A percentile compares a stretch with the other conserved stretches of the same genome.
These are phyloP conservation scores for Wickerhamiella nectarea DNA, from an alignment of 805 yeast species.

Conservation along the genomic window DNA sequence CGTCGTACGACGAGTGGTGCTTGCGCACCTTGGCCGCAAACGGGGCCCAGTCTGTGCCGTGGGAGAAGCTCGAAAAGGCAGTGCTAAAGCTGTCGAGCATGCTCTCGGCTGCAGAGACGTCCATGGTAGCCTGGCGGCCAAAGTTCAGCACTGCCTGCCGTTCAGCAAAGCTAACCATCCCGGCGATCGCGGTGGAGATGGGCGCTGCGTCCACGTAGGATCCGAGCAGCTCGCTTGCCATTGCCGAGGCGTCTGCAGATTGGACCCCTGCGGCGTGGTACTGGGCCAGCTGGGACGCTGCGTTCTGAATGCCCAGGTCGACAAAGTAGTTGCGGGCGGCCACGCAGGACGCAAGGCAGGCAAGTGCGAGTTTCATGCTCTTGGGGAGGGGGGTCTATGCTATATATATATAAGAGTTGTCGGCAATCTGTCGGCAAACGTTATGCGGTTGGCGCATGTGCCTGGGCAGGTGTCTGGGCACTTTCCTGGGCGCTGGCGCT, in stretches of 20 bases:
- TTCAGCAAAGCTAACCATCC: conserved; percentile 1
- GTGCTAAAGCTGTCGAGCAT: neutral
- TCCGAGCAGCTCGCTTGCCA: conserved; percentile 4
- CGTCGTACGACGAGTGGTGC: neutral
- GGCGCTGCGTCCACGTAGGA: conserved; percentile 5
- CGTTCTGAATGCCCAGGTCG: neutral
- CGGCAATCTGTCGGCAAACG: neutral
- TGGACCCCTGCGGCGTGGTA: neutral
- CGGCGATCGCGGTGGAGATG: conserved; percentile 1
- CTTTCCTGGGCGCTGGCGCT: no score
- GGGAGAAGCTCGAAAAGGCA: neutral
- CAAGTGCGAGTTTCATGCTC: neutral
- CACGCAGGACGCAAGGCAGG: neutral
- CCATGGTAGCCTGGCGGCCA: neutral
- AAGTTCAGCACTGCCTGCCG: neutral
- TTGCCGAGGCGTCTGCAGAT: neutral
- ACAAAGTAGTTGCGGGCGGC: conserved; percentile 6
- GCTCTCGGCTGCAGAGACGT: neutral
- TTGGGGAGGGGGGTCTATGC: no score
- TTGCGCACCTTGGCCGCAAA: neutral
- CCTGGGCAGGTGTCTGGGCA: neutral
- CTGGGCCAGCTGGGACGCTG: neutral
- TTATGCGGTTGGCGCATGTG: neutral
- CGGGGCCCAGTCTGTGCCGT: neutral
- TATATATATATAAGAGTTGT: neutral